A percentile compares a stretch with the other conserved stretches of the same genome.
Evolutionary conservation across 306 rosid genomes (phyloP).

Genomic region (Astragalus glycyphyllos): DNA sequence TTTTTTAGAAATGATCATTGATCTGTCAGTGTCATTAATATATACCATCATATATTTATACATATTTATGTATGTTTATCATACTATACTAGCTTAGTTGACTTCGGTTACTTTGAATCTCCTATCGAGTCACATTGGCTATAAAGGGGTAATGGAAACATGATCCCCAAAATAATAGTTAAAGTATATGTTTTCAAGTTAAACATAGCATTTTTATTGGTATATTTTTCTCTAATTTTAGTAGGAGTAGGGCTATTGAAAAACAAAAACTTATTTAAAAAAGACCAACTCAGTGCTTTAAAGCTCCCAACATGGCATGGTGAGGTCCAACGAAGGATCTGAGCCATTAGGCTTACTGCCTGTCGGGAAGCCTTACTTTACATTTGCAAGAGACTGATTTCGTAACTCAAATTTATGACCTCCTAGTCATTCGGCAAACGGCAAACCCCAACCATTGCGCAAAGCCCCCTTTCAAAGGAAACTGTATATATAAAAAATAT

Average conservation of each 20-base stretch:
- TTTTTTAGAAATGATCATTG: conserved; percentile 21
- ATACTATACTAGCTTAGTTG: conserved; percentile 20
- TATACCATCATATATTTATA: not conserved
- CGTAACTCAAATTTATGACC: not conserved
- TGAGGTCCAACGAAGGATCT: not conserved
- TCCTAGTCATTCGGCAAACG: not conserved
- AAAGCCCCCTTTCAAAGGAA: not conserved
- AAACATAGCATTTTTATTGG: not conserved
- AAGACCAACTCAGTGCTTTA: not conserved
- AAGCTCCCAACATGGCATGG: not conserved
- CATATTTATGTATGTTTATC: not conserved
- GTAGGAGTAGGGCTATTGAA: not conserved
- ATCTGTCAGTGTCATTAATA: conserved; percentile 19
- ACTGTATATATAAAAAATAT: conserved; percentile 3
- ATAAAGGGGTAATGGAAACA: not conserved
- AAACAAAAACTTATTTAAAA: conserved; percentile 18
- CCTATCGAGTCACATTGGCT: not conserved
- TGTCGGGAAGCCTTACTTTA: not conserved
- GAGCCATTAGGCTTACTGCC: not conserved
- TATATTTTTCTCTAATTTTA: not conserved
- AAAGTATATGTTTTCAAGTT: no score
- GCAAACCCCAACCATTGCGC: not conserved
- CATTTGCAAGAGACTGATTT: not conserved
- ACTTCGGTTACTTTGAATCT: conserved; percentile 19
- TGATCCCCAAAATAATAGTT: not conserved